Evolutionary conservation across 2,329 filamentous ascomycete genomes (phyloP), one percentile per base, ranked within the genome.

Genomic region (Pestalotiopsis sp.): DNA sequence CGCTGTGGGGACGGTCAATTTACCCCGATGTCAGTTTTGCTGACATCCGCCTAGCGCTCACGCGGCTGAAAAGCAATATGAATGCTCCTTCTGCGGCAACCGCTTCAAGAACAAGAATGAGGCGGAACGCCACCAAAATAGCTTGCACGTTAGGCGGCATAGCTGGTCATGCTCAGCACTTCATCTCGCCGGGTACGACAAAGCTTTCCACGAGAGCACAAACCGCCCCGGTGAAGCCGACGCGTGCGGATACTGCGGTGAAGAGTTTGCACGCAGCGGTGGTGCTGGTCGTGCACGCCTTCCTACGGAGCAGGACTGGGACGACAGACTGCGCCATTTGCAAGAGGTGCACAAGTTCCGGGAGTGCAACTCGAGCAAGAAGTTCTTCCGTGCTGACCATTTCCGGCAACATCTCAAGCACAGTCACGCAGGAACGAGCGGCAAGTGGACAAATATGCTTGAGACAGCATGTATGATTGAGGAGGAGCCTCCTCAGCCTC

Each of bases 41-140:
- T 73, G 67, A 75, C 72, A 3, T 23, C 61, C 62, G 62, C 27
- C 68, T 58, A 64, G 62, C 77, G 84, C 91, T 59, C 95, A 98
- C 79, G 93, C 96, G 80, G 91, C 93, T 77, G 96, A 98, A 81
- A 98, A 98, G 81, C 95, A 98, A 81, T 98, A 98, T 80, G 93
- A 93, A 71, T 98, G 95, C 80, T 88, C 90, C 36, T 98, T 93
- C 79, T 98, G 95, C 80, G 92, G 92, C 57, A 98, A 98, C 78
- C 91, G 95, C 12, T 98, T 98, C 85, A 98, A 98, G 82, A 98
- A 98, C 83, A 98, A 98, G 82, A 98, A 98, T 76, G 96, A 98
- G 82, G 95, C 95, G 2, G 95, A 98, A 80, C 90, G 96, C 39
- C 95, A 98, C 78, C 95, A 97, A 77, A 98, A 98, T 77, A 97